phyloP scores from a whole-genome alignment of 106 monocot species.

The Iris macrosiphon region DNA sequence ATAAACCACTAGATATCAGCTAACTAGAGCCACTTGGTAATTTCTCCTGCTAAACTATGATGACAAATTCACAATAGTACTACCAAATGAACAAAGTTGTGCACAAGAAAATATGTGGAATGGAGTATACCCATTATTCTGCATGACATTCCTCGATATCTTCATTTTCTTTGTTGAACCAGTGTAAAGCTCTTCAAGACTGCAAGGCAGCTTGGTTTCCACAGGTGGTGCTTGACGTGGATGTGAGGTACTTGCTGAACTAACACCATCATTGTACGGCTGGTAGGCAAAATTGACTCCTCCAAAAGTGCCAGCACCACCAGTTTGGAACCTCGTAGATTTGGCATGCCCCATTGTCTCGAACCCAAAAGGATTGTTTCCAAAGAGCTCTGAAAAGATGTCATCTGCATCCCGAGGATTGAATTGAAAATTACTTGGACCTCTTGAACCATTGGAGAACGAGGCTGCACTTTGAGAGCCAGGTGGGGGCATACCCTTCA shows the following conservation, averaged over 20 bases:
- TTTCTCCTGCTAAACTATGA: not conserved
- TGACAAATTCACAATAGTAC: not conserved
- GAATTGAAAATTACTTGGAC: too few relatives aligned
- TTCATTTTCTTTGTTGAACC: conserved; percentile 66
- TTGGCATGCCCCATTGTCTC: too few relatives aligned
- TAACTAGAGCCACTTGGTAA: not conserved
- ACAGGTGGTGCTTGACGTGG: conserved; percentile 45
- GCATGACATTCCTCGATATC: conserved; percentile 54
- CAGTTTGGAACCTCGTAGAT: too few relatives aligned
- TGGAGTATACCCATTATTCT: conserved; percentile 29
- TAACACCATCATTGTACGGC: conserved; percentile 20
- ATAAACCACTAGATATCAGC: not conserved
- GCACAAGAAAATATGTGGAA: not conserved
- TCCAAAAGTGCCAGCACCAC: too few relatives aligned
- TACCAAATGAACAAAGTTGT: not conserved
- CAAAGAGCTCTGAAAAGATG: conserved; percentile 44
- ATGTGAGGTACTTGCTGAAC: conserved; percentile 17
- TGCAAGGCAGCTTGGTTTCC: conserved; percentile 49
- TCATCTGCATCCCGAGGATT: conserved; percentile 52
- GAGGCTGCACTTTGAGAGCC: conserved; percentile 36
- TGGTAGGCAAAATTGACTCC: conserved; percentile 18
- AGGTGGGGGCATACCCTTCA: conserved; percentile 52
- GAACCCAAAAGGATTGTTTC: too few relatives aligned
- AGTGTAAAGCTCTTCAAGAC: conserved; percentile 57
- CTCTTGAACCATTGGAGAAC: conserved; percentile 16